These are phyloP conservation scores for Phialophora verrucosa DNA, from an alignment of 2,329 filamentous ascomycete species.

Conservation along the genomic window DNA sequence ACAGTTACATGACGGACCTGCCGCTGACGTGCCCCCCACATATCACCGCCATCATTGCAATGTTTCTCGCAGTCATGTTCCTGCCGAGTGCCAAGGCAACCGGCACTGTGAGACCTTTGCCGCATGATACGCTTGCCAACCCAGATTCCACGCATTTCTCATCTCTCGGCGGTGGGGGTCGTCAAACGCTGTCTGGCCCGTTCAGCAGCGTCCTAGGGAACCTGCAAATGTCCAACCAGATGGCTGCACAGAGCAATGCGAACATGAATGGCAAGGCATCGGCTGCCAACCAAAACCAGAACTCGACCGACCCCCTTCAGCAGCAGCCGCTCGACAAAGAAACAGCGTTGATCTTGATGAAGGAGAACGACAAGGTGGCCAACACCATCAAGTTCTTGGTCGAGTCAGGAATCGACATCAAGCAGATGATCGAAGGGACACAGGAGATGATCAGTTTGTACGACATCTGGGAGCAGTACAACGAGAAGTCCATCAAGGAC, in stretches of 20 bases:
- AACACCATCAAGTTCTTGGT: slow-evolving; percentile 81
- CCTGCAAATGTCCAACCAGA: slow-evolving; percentile 31
- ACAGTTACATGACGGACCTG: slow-evolving; percentile 91
- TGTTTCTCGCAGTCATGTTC: slow-evolving; percentile 82
- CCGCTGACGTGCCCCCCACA: slow-evolving; percentile 85
- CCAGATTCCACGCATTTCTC: slow-evolving; percentile 33
- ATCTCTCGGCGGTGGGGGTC: slow-evolving; percentile 33
- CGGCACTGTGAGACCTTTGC: slow-evolving; percentile 45
- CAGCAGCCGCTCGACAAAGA: slow-evolving; percentile 27
- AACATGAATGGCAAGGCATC: slow-evolving; percentile 26
- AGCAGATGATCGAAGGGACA: slow-evolving; percentile 83
- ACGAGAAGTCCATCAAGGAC: slow-evolving; percentile 69
- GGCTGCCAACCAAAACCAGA: slow-evolving; percentile 2
- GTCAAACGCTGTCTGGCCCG: slow-evolving; percentile 41
- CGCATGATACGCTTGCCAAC: slow-evolving; percentile 31
- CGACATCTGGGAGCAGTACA: slow-evolving; percentile 72
- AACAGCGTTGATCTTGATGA: slow-evolving; percentile 26
- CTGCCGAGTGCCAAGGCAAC: slow-evolving; percentile 65
- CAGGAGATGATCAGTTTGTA: slow-evolving; percentile 93
- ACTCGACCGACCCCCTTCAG: slow-evolving; percentile 13
- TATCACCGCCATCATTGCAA: slow-evolving; percentile 82
- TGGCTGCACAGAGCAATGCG: slow-evolving; percentile 19
- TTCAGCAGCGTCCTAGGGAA: slow-evolving; percentile 42
- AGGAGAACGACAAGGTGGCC: slow-evolving; percentile 62
- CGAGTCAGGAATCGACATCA: slow-evolving; percentile 83